Base-by-base conservation (phyloP, 2,329 filamentous ascomycete genomes). In the Colletotrichum viniferum region DNA sequence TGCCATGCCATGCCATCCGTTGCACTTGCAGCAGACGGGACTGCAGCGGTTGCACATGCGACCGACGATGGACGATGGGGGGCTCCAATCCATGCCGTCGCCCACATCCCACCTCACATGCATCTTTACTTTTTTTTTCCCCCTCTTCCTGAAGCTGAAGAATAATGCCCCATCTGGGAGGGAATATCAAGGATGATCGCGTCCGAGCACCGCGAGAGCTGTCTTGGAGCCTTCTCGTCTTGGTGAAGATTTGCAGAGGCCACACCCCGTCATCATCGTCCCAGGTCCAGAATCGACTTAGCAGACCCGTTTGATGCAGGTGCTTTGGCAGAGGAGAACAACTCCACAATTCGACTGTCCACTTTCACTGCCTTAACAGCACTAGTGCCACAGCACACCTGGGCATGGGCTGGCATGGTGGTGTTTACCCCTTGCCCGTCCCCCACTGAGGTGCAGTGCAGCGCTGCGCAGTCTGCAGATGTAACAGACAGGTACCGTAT, bases 81-180 rank as follows among this genome's bases (percentile, higher is more conserved):
- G 38, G 43, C 6, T 52, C n/a, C 43, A 62, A 48, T 36, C 67
- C 34, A 52, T 69, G 67, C 38, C 32, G 18, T 21, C 56, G 56
- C 67, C 36, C 67, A 62, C 56, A 69, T 62, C 28, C 67, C 67
- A 69, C 48, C 28, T 55, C 67, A 69, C 48, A 52, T 69, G 67
- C 26, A 30, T 55, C 32, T 38, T 13, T 18, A 32, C 8, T 38
- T 63, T 48, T 30, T 48, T 36, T 21, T 28, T 21, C 43, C 43
- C n/a, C 24, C 24, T 52, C 43, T 52, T 24, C 43, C 43, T 52
- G 43, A 52, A 52, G 43, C n/a, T 13, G 18, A 24, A 28, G 28
- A 56, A 30, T 16, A 28, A 30, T 7, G 4, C 64, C 21, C 48
- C 48, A 68, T 68, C 32, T 10, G 30, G 52, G 36, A 60, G 32